Evolutionary conservation across 176 grass and related monocot species (phyloP).

Genomic region (Musa beccarii): DNA sequence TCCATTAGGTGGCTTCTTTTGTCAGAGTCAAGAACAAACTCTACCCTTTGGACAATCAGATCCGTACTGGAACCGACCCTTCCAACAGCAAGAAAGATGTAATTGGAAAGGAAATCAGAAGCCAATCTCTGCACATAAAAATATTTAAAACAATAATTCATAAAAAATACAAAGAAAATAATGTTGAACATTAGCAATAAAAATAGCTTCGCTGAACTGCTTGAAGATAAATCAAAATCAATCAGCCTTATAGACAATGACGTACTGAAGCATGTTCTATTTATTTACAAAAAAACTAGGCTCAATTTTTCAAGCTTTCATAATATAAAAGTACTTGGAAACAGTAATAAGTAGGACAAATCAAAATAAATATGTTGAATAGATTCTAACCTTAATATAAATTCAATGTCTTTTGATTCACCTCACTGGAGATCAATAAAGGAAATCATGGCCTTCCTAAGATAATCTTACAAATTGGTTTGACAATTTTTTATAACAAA

Average conservation of each 20-base stretch:
- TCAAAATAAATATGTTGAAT: too few species aligned
- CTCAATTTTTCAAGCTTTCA: not conserved
- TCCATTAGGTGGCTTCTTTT: conserved; percentile 97
- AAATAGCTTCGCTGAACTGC: not conserved
- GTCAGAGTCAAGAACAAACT: conserved; percentile 82
- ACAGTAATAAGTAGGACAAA: not conserved
- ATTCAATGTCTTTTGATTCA: too few species aligned
- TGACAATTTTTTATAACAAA: too few species aligned
- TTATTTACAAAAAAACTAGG: not conserved
- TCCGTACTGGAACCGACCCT: conserved; percentile 97
- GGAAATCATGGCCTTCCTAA: too few species aligned
- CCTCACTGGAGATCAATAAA: too few species aligned
- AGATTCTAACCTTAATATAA: too few species aligned
- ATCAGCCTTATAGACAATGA: not conserved
- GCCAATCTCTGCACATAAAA: conserved; percentile 52
- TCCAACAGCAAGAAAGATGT: conserved; percentile 97
- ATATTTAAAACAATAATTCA: not conserved
- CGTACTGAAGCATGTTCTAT: not conserved
- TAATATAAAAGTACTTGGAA: not conserved
- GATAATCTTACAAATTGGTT: too few species aligned
- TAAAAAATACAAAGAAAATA: not conserved
- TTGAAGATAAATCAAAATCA: not conserved
- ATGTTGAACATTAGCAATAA: too few species aligned
- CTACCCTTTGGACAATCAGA: conserved; percentile 87
- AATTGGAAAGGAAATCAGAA: conserved; percentile 71